These are phyloP conservation scores for Colletotrichum aenigma DNA, from an alignment of 2,329 filamentous ascomycete species.

Conservation along the genomic window DNA sequence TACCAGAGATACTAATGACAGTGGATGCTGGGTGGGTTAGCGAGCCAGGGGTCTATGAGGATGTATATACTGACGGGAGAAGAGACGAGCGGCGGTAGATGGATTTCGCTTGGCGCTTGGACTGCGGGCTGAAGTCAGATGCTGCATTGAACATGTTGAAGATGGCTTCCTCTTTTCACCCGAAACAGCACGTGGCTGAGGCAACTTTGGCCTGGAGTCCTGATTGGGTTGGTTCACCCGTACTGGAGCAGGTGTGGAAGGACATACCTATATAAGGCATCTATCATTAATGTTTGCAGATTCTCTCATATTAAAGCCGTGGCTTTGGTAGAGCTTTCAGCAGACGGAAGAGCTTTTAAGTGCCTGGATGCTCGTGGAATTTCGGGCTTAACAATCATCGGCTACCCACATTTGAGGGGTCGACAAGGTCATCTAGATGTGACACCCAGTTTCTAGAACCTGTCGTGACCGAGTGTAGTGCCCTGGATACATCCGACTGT, in stretches of 20 bases:
- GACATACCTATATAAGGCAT: neutral
- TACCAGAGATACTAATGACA: fast-evolving
- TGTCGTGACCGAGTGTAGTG: fast-evolving
- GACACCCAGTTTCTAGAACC: fast-evolving
- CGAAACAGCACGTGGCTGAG: fast-evolving
- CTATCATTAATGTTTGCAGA: neutral
- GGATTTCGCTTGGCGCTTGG: fast-evolving
- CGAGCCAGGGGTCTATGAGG: neutral
- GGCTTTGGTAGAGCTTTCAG: fast-evolving
- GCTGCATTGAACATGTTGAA: fast-evolving
- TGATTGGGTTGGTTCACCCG: fast-evolving
- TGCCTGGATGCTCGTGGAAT: neutral
- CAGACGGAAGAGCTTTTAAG: neutral
- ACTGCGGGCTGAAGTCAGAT: fast-evolving
- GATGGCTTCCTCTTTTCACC: fast-evolving
- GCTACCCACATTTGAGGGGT: neutral
- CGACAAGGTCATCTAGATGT: neutral
- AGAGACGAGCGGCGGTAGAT: fast-evolving
- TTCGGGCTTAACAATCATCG: neutral
- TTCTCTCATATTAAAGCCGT: neutral
- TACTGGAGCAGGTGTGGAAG: fast-evolving
- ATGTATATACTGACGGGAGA: fast-evolving
- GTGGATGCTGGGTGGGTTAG: fast-evolving
- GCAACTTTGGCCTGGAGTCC: fast-evolving
- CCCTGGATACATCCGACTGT: fast-evolving